Evolutionary conservation across 371 early-diverging fungal species (phyloP), one percentile per base, ranked within the genome.

Genomic region (Encephalitozoon cuniculi): DNA sequence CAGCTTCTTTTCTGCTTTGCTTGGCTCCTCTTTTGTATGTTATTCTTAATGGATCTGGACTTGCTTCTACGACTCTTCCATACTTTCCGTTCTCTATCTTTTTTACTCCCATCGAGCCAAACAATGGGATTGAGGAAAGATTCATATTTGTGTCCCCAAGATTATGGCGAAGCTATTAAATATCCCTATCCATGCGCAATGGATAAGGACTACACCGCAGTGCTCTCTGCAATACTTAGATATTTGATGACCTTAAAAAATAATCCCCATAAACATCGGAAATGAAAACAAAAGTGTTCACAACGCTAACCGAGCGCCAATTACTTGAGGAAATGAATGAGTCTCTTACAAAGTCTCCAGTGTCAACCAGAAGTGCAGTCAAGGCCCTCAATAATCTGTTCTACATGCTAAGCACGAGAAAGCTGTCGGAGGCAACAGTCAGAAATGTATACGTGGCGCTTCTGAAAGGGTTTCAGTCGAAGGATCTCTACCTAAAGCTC

Each of bases 401-500:
- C 3, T 79, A 77, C 39, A 80, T 74, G 32, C 37, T 81, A 18
- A 72, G 43, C 25, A 30, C 23, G 4, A 46, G 11, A 7, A 53
- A 68, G 30, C 26, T 82, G 25, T 32, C 53, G 11, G 68, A 79
- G 44, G 71, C 70, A 49, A 68, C 68, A 23, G 64, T 81, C 49
- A 79, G 80, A 21, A 53, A 54, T 11, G 71, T 80, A 9, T 71
- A 80, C 39, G 63, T 81, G n/a, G 44, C 75, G 40, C 25, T 84
- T 11, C 74, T 84, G 18, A 78, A 72, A 46, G 78, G 68, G 18
- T 79, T 84, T 54, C 74, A 75, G 53, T 68, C 74, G 1, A 82
- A 77, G 41, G 82, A 84, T 25, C 28, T 39, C 23, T 84, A 84
- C 49, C 59, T 84, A 25, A 79, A 79, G 51, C 39, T 46, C 23